Evolutionary conservation across 805 yeast species (phyloP), one percentile per base, ranked within the genome.

Genomic region (Candida silvatica): DNA sequence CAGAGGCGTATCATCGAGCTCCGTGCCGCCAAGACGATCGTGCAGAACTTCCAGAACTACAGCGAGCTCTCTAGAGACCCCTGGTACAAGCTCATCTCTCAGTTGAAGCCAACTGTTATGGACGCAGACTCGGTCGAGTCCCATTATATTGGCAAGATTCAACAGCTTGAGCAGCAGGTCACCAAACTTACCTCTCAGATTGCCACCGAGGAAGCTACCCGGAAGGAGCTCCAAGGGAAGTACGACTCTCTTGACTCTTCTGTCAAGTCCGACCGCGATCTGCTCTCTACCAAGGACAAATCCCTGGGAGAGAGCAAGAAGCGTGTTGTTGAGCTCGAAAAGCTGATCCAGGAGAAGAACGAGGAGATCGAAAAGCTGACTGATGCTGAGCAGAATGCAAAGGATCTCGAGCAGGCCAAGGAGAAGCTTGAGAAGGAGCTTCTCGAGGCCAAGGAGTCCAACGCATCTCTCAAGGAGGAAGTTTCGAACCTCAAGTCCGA

Each of bases 11-110:
- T 88, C n/a, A 62, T 65, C 35, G 73, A 74, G 38, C 59, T 79
- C 7, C 80, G 78, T 41, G 85, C 96, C 0, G 73, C 92, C 1
- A 76, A 76, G 39, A 63, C 80, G 1, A 58, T 92, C 27, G 74
- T 80, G 35, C 64, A 66, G 36, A 80, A 83, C 28, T 69, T 92
- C 46, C 54, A 60, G 23, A 56, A 66, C 0, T 74, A 78, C 39
- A 66, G 69, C 38, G 58, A 62, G 9, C 51, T 77, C 9, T 57
- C 62, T 31, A 52, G 64, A 8, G 77, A 77, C 50, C 81, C 82
- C 15, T 92, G 98, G 98, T 82, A 83, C 58, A 72, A 69, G 34
- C 62, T 92, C 30, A 76, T 77, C 40, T 63, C 75, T 16, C 71
- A 73, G 36, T 61, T 90, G 45, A 84, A 81, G 45, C 97, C 97